Conservation (phyloP, 2,329 filamentous ascomycete genomes). For the Ploettnerulaceae sp. region DNA sequence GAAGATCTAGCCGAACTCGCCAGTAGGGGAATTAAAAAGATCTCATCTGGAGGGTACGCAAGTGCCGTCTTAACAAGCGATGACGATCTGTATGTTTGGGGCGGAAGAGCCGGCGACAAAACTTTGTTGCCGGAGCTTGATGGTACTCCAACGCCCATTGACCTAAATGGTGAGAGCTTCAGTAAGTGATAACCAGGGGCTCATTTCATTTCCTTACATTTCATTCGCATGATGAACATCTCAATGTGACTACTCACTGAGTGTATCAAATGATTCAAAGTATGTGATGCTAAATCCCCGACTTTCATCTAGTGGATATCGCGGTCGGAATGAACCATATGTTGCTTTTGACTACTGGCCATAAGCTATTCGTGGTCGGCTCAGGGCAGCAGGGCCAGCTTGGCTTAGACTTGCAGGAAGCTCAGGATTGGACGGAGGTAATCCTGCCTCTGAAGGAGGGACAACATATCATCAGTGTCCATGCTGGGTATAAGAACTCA, state of each 20-base stretch:
- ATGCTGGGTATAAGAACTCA: slow-evolving; percentile 32
- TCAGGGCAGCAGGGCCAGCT: slow-evolving; percentile 56
- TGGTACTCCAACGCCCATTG: slow-evolving; percentile 24
- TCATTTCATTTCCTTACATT: no score
- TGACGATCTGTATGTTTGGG: slow-evolving; percentile 59
- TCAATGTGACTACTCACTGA: no score
- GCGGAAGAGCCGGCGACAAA: slow-evolving; percentile 33
- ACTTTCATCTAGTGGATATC: no score
- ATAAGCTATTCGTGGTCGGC: slow-evolving; percentile 51
- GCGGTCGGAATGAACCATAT: slow-evolving; percentile 55
- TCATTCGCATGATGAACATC: no score
- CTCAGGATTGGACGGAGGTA: slow-evolving; percentile 28
- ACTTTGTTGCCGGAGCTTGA: slow-evolving; percentile 18
- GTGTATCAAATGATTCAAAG: no score
- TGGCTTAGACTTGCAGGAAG: slow-evolving; percentile 37
- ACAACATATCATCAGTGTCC: slow-evolving; percentile 26
- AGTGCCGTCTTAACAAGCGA: slow-evolving; percentile 54
- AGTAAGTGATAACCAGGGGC: no score
- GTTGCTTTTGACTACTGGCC: slow-evolving; percentile 47
- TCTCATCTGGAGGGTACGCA: slow-evolving; percentile 51
- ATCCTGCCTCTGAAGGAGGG: slow-evolving; percentile 19
- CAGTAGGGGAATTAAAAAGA: slow-evolving; percentile 46
- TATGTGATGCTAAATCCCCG: no score
- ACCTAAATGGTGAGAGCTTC: slow-evolving; percentile 46
- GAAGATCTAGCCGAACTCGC: slow-evolving; percentile 47